Evolutionary conservation across 1,284 basidiomycete genomes (phyloP).

Genomic region (Cryptococcus sp.): DNA sequence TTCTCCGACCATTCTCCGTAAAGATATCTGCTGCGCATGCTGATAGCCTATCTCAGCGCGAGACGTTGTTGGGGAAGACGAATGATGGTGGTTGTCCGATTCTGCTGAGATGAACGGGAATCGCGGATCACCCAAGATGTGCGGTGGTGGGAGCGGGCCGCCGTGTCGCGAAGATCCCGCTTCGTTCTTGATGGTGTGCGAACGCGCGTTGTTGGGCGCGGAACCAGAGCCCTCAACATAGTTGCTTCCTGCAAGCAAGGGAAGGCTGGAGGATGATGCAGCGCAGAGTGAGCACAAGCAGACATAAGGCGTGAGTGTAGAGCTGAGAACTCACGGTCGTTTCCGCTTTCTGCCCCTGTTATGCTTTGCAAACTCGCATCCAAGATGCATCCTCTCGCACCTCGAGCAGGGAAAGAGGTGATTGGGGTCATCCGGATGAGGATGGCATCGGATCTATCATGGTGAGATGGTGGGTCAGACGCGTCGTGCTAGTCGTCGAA

Average conservation of each 20-base stretch:
- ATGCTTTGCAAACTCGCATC: constrained; percentile 40
- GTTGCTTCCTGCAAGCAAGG: constrained; percentile 8
- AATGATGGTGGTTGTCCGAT: not conserved
- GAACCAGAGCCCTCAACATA: not conserved
- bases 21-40: constrained; percentile 13
- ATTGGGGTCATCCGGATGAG: constrained; percentile 34
- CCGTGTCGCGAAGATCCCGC: not conserved
- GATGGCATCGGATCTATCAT: constrained; percentile 38
- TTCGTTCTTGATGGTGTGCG: not conserved
- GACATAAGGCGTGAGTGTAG: not conserved
- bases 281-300: not conserved
- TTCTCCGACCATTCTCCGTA: constrained; percentile 16
- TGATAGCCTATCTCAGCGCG: constrained; percentile 5
- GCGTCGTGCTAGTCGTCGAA: not conserved
- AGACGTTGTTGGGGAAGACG: not conserved
- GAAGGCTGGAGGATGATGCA: constrained; percentile 2
- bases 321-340: constrained; percentile 25
- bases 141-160: not conserved
- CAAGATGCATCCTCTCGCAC: constrained; percentile 33
- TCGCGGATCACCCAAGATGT: constrained; percentile 17
- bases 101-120: constrained; percentile 23
- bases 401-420: constrained; percentile 33
- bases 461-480: too few relatives aligned
- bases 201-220: not conserved
- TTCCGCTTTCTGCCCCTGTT: constrained; percentile 38